Percentiles rank a stretch among this genome's conserved stretches.
Evolutionary conservation across 2,329 filamentous ascomycete genomes (phyloP).

Genomic region (Achaetomium macrosporum): DNA sequence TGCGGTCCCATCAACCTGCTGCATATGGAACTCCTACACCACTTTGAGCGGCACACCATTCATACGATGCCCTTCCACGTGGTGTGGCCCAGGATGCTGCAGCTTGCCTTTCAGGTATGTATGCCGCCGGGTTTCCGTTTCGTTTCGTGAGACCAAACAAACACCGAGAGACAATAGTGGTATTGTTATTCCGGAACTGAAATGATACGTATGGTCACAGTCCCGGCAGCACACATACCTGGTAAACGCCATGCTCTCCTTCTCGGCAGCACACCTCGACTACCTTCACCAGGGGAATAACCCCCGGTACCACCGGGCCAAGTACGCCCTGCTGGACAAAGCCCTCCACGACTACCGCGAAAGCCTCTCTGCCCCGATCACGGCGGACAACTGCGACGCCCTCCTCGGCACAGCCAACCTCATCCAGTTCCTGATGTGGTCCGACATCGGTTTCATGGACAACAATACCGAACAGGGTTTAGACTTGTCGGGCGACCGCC

Average conservation of each 20-base stretch:
- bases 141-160: not conserved
- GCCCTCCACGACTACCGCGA: conserved; percentile 24
- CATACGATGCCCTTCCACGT: conserved; percentile 26
- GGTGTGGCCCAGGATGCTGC: conserved; percentile 27
- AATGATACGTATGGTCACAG: not conserved
- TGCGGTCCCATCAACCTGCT: conserved; percentile 25
- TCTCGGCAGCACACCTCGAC: conserved; percentile 19
- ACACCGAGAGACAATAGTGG: too few relatives aligned
- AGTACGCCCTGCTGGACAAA: conserved; percentile 22
- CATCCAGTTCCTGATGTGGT: conserved; percentile 30
- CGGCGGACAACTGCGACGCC: conserved; percentile 23
- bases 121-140: not conserved
- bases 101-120: conserved; percentile 26
- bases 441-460: conserved; percentile 26
- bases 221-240: conserved; percentile 26
- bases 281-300: conserved; percentile 10
- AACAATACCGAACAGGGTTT: not conserved
- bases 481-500: conserved; percentile 25
- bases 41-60: conserved; percentile 26
- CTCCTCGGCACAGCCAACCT: conserved; percentile 26
- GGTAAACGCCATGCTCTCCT: conserved; percentile 19
- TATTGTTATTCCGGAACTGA: not conserved
- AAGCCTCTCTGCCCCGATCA: conserved; percentile 22
- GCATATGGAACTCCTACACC: conserved; percentile 30
- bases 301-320: conserved; percentile 21